Evolutionary conservation across 495 filamentous ascomycete genomes (phyloP), one percentile per base, ranked within the genome.

Genomic region (Cenococcum geophilum): DNA sequence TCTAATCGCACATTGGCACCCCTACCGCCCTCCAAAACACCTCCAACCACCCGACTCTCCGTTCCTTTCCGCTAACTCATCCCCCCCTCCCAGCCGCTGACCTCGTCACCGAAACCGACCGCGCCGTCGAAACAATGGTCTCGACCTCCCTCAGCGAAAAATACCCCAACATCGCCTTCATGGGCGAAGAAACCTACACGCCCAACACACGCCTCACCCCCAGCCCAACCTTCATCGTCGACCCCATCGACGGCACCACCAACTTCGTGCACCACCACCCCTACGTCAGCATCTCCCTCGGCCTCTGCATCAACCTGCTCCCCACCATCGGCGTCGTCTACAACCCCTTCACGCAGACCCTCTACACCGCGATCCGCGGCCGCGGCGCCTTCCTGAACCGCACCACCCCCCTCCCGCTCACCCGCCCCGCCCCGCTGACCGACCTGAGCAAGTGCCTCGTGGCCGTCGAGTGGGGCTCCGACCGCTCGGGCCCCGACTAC

Each of bases 201-300:
- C 80, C 87, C 27, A 82, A 85, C 57, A 75, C 76, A 61, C 76
- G 69, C 25, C 76, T 96, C 58, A 89, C 86, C 2, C 68, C 78
- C 40, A 78, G 76, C 1, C 91, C 91, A 0, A 96, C 91, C 49
- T 95, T 96, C 75, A 81, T 95, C 73, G 83, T 88, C 60, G 91
- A 96, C 76, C 91, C 91, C 43, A 91, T 95, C 68, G 91, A 96
- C 76, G 91, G 91, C 60, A 95, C 89, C 12, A 84, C 84, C 50
- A 96, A 96, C 76, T 95, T 96, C 68, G 82, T 95, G 5, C 91
- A 96, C 75, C 78, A 78, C 55, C 87, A 89, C 75, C 88, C 90
- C 14, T 80, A 85, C 67, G 87, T 89, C 62, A 89, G 85, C 76
- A 85, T 96, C 68, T 91, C 88, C 10, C 84, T 95, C 12, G 91